Conservation (phyloP, 2,329 filamentous ascomycete species). For the Ceratocystis ficicola region DNA sequence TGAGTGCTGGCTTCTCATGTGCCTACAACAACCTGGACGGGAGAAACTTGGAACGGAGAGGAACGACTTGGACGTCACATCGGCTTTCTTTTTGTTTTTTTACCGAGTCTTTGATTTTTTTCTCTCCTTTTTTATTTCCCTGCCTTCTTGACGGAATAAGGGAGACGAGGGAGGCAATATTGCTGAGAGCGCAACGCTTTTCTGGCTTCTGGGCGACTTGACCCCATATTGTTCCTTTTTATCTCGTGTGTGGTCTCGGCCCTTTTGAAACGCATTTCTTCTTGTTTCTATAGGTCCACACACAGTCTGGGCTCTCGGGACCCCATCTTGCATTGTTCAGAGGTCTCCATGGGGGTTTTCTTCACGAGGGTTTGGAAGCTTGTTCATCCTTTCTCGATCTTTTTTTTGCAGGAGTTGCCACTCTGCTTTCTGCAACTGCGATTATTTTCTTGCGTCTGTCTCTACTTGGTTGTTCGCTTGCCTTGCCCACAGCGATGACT, state of each 20-base stretch:
- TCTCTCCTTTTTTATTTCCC: not conserved
- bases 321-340: not conserved
- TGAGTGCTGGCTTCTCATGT: too few relatives aligned
- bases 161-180: too few relatives aligned
- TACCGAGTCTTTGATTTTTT: not conserved
- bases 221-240: not conserved
- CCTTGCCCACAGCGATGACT: too few relatives aligned
- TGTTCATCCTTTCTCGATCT: not conserved
- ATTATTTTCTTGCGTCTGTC: too few relatives aligned
- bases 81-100: not conserved
- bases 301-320: not conserved
- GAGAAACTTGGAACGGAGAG: too few relatives aligned
- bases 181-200: too few relatives aligned
- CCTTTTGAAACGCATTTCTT: conserved; percentile 3
- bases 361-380: not conserved
- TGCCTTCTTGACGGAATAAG: too few relatives aligned
- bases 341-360: not conserved
- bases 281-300: not conserved
- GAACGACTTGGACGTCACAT: too few relatives aligned
- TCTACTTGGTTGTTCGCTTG: too few relatives aligned
- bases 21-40: too few relatives aligned
- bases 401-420: not conserved
- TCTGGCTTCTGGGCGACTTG: not conserved
- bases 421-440: too few relatives aligned
- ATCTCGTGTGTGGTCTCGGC: conserved; percentile 1